phyloP scores from a whole-genome alignment of 345 rosid genomes.

The Hibiscus mutabilis region DNA sequence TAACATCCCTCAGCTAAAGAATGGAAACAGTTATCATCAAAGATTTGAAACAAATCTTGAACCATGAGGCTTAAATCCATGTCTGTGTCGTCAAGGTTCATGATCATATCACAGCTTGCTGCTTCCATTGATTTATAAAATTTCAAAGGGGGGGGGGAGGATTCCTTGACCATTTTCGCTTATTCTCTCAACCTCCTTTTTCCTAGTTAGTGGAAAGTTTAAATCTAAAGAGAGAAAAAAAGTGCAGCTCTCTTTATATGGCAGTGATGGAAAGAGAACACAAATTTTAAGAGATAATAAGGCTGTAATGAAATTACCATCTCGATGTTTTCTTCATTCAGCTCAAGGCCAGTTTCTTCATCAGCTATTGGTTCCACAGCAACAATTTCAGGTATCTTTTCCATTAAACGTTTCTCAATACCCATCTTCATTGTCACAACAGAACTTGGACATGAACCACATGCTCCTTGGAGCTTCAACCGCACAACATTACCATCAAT shows the following conservation, averaged over 20 bases:
- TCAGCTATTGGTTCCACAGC: conserved; percentile 80
- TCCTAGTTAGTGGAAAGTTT: not conserved
- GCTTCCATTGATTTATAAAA: not conserved
- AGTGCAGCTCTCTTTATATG: not conserved
- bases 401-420: conserved; percentile 88
- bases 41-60: not conserved
- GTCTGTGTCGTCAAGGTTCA: not conserved
- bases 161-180: not conserved
- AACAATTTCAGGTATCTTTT: conserved; percentile 89
- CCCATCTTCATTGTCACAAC: conserved; percentile 93
- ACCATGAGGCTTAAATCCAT: not conserved
- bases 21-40: not conserved
- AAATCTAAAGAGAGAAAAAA: not conserved
- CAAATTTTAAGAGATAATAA: not conserved
- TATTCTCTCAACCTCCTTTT: not conserved
- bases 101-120: not conserved
- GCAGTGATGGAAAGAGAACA: not conserved
- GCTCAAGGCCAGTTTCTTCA: conserved; percentile 89
- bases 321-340: conserved; percentile 83
- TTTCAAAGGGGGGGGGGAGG: not conserved
- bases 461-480: conserved; percentile 93
- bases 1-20: not conserved
- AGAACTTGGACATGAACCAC: conserved; percentile 94
- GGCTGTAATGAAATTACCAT: conserved; percentile 35
- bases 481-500: conserved; percentile 90